Base-by-base conservation (phyloP, 495 filamentous ascomycete genomes). In the Polyplosphaeria fusca region DNA sequence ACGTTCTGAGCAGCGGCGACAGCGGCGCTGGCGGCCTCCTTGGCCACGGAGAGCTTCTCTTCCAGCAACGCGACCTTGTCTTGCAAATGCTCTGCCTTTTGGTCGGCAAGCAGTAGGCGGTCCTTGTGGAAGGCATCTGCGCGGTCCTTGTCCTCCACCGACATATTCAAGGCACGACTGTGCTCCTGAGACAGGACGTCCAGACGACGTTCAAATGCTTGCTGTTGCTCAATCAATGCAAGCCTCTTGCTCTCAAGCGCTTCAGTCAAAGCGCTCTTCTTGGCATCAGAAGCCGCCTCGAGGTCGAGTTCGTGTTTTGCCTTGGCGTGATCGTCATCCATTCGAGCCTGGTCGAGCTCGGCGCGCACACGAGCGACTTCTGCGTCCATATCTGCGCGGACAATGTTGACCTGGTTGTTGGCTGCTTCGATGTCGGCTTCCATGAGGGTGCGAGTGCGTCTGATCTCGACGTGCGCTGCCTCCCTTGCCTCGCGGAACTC, bases 31-130 rank as follows among this genome's bases (percentile, higher is more conserved):
- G 93, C 94, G 52, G 93, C 93, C 65, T 90, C 83, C 64, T 92
- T 90, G 38, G 94, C 86, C 64, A 97, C 85, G 67, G 94, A 83
- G 27, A 98, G 79, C 68, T 87, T 89, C 70, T 96, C 88, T 70
- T 95, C 88, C 1, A 97, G 80, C 59, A 91, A 86, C 2, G 77
- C 68, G 20, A 95, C 80, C 58, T 85, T 87, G 52, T 96, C 91
- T 63, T 90, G 83, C 12, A 91, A 79, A 68, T 91, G 84, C 55
- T 85, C 79, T 2, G 82, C 77, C 77, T 91, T 93, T 24, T 89
- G 85, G 25, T 90, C 82, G 0, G 89, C 84, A 19, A 96, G 75
- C 48, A 77, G 80, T 35, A 96, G 77, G 1, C 84, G 82, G 47
- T 95, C 85, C 23, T 68, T 67, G 19, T 71, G 58, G 42, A 67